These are phyloP conservation scores for Xerophyta viscosa DNA, from an alignment of 106 monocot species.

Conservation along the genomic window DNA sequence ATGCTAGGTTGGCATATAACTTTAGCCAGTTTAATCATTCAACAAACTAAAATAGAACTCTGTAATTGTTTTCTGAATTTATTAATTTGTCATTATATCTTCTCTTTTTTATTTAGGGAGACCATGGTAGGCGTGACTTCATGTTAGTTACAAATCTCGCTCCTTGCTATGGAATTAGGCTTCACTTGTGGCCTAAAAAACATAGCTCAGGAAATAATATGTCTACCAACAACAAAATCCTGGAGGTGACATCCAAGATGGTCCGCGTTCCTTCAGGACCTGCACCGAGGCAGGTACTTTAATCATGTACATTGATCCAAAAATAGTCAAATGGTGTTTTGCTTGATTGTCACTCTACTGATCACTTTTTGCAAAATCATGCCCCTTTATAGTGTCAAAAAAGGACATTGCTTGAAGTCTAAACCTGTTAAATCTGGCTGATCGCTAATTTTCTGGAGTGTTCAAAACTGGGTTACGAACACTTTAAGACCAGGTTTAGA, in stretches of 20 bases:
- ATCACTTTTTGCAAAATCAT: no score
- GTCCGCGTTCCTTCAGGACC: slow-evolving; percentile 83
- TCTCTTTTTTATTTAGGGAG: slow-evolving; percentile 44
- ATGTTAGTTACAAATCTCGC: slow-evolving; percentile 91
- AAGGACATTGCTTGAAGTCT: no score
- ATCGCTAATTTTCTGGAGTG: no score
- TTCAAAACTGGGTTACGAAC: no score
- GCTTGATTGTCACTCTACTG: not conserved
- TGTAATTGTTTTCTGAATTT: not conserved
- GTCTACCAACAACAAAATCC: slow-evolving; percentile 29
- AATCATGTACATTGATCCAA: not conserved
- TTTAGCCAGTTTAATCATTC: no score
- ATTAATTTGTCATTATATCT: not conserved
- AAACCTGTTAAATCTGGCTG: no score
- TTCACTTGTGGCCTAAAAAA: slow-evolving; percentile 93
- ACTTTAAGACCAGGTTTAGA: no score
- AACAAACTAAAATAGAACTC: no score
- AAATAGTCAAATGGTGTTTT: not conserved
- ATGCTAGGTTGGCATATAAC: no score
- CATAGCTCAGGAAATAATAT: slow-evolving; percentile 14
- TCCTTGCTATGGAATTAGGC: slow-evolving; percentile 89
- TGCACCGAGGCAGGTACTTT: slow-evolving; percentile 85
- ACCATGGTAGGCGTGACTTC: slow-evolving; percentile 68
- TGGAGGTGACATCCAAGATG: slow-evolving; percentile 95
- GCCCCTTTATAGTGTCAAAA: no score